Evolutionary conservation across 139 green algal species (phyloP).

Genomic region (Micractinium conductrix): DNA sequence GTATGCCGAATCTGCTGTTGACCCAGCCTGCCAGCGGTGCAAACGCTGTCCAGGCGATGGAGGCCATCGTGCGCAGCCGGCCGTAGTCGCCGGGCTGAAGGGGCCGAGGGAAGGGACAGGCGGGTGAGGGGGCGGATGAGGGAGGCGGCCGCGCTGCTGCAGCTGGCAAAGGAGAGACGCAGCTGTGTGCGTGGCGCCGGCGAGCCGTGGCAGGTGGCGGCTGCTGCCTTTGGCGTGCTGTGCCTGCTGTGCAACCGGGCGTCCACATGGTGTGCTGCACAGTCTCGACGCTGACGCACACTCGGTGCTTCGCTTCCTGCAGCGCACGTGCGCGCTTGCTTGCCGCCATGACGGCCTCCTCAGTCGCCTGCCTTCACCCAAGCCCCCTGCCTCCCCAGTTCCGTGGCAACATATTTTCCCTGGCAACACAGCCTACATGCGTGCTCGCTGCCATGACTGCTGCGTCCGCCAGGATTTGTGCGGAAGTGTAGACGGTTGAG

Average conservation of each 20-base stretch:
- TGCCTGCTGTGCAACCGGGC: too few relatives aligned
- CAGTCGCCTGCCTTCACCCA: not conserved
- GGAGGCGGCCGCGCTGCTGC: not conserved
- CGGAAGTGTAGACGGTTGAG: not conserved
- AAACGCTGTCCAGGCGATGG: slow-evolving; percentile 22
- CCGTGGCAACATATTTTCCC: not conserved
- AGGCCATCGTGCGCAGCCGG: slow-evolving; percentile 24
- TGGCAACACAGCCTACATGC: slow-evolving; percentile 9
- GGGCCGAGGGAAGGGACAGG: too few relatives aligned
- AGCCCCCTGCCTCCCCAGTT: not conserved
- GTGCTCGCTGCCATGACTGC: slow-evolving; percentile 19
- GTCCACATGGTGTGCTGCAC: too few relatives aligned
- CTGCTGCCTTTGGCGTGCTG: not conserved
- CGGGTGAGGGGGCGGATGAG: not conserved
- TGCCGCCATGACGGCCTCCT: too few relatives aligned
- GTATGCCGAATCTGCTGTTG: slow-evolving; percentile 19
- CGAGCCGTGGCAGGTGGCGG: not conserved
- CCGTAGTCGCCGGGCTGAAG: slow-evolving; percentile 30
- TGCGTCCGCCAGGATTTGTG: slow-evolving; percentile 6
- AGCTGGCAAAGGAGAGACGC: not conserved
- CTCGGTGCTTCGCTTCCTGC: too few relatives aligned
- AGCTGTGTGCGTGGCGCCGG: not conserved
- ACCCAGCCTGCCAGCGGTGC: slow-evolving; percentile 17
- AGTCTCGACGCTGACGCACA: too few relatives aligned
- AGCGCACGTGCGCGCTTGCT: too few relatives aligned